Conservation (phyloP, 2,329 filamentous ascomycete species). For the Colletotrichum navitas region DNA sequence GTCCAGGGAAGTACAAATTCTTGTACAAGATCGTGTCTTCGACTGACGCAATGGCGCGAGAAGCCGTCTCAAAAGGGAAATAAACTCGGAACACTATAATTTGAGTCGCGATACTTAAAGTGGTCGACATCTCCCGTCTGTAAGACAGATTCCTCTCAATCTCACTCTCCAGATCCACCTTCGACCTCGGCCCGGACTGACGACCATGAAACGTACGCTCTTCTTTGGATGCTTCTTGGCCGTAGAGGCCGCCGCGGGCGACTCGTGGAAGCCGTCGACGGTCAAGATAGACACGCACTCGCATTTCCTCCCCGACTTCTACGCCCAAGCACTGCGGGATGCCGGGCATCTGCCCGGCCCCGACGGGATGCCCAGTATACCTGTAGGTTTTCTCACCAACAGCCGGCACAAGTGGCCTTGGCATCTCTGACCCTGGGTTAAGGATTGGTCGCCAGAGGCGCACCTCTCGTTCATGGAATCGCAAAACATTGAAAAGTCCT, state of each 20-base stretch:
- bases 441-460: slow-evolving; percentile 23
- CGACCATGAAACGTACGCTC: not conserved
- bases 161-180: not conserved
- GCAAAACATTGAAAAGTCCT: slow-evolving; percentile 43
- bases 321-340: slow-evolving; percentile 43
- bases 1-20: not conserved
- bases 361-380: slow-evolving; percentile 46
- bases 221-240: not conserved
- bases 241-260: not conserved
- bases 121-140: not conserved
- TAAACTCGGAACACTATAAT: not conserved
- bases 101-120: not conserved
- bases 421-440: not conserved
- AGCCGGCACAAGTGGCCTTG: too few relatives aligned
- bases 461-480: slow-evolving; percentile 45
- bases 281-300: slow-evolving; percentile 46
- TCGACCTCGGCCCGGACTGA: not conserved
- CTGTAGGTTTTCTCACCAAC: slow-evolving; percentile 35
- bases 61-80: not conserved
- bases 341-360: slow-evolving; percentile 45
- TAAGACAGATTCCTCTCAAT: not conserved
- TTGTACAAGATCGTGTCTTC: not conserved
- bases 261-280: not conserved
- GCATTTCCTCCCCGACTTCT: slow-evolving; percentile 46
- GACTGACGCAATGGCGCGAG: not conserved